Conservation (phyloP, 345 rosid genomes). For the Psidium guajava region DNA sequence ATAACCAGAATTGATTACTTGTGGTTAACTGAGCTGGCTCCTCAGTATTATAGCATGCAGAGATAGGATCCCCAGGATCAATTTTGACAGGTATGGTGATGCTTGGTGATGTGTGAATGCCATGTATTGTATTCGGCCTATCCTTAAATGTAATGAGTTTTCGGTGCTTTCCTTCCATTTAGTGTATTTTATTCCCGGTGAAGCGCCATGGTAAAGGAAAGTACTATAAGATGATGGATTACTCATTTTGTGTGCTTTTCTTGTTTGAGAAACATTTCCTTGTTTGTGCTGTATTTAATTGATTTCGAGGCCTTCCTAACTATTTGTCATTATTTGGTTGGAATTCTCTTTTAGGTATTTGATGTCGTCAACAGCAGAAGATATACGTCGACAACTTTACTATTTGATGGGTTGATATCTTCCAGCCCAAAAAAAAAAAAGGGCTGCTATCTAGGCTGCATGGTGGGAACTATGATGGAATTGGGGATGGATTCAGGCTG, state of each 20-base stretch:
- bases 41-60: conserved; percentile 56
- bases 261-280: neutral
- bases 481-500: neutral
- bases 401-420: neutral
- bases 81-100: neutral
- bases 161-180: neutral
- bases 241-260: neutral
- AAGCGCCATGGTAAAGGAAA: neutral
- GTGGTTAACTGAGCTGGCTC: conserved; percentile 86
- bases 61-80: conserved; percentile 13
- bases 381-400: neutral
- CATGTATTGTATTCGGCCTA: neutral
- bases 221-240: neutral
- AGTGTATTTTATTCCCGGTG: neutral
- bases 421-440: neutral
- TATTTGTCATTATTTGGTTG: neutral
- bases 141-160: neutral
- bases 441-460: neutral
- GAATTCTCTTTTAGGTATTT: neutral
- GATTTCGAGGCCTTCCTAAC: neutral
- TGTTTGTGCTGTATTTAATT: neutral
- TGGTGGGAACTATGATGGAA: neutral
- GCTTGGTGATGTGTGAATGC: neutral
- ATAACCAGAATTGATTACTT: conserved; percentile 61
- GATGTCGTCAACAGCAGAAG: neutral